phyloP scores from a whole-genome alignment of 1,284 basidiomycete species.

The Neotropicomus parvogracilis region DNA sequence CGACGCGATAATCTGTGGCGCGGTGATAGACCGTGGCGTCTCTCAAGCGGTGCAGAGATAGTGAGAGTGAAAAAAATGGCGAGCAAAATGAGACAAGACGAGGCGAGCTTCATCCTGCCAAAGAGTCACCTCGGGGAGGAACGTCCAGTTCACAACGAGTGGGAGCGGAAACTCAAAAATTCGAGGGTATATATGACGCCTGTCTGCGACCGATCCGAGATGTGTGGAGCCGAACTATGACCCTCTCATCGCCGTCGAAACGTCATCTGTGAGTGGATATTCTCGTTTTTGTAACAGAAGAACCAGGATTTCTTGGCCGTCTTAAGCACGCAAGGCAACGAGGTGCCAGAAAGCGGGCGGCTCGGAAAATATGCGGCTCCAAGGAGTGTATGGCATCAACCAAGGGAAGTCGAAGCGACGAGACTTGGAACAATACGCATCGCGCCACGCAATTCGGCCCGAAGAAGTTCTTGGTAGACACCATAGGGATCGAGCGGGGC shows the following conservation, averaged over 20 bases:
- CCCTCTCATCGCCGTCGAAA: background rate
- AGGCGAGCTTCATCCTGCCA: constrained; percentile 1
- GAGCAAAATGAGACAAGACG: constrained; percentile 1
- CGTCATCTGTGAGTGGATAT: background rate
- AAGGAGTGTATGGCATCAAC: background rate
- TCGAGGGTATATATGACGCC: background rate
- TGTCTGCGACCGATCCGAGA: background rate
- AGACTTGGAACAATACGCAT: background rate
- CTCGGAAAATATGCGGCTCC: background rate
- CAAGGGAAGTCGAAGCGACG: background rate
- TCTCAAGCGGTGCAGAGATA: constrained; percentile 2
- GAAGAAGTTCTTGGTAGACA: too few relatives aligned
- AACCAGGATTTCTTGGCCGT: background rate
- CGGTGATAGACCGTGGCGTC: constrained; percentile 1
- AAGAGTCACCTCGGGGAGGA: background rate
- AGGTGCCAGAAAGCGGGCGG: background rate
- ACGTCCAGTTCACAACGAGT: background rate
- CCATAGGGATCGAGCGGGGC: background rate
- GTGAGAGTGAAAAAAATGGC: background rate
- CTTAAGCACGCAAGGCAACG: background rate
- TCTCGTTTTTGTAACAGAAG: background rate
- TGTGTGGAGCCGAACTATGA: background rate
- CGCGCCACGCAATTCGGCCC: too few relatives aligned
- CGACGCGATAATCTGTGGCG: constrained; percentile 8
- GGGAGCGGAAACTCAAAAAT: background rate